Evolutionary conservation across 177 flowering plant genomes (phyloP).

Genomic region (Vitis hybrid): DNA sequence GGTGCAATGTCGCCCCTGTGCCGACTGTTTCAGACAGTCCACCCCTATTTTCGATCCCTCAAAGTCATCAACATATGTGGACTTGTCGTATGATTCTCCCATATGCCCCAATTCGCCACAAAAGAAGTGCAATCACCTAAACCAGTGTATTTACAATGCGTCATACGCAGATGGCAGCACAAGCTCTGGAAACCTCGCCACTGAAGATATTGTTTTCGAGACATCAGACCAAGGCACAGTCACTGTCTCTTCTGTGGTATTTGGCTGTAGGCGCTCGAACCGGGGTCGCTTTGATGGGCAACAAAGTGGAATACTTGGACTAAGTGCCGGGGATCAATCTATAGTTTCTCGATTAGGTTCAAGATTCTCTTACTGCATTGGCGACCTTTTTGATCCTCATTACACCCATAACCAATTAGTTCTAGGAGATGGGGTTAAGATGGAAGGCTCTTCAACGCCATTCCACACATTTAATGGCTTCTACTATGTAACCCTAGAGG

Average conservation of each 20-base stretch:
- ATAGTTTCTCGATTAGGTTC: constrained; percentile 7
- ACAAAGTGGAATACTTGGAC: constrained; percentile 29
- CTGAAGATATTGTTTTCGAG: constrained; percentile 22
- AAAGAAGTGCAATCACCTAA: neutral
- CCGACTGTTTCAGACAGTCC: neutral
- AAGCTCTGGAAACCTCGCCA: constrained; percentile 15
- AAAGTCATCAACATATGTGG: constrained; percentile 23
- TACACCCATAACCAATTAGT: constrained; percentile 15
- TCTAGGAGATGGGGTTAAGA: constrained; percentile 21
- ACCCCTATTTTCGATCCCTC: constrained; percentile 13
- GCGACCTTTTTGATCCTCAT: constrained; percentile 17
- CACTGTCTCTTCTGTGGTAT: constrained; percentile 1
- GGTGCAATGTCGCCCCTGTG: constrained; percentile 21
- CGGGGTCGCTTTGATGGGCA: neutral
- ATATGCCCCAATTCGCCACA: neutral
- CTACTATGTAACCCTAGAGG: constrained; percentile 23
- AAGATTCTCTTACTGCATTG: constrained; percentile 41
- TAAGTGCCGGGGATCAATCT: constrained; percentile 10
- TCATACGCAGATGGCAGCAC: constrained; percentile 11
- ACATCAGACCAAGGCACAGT: constrained; percentile 19
- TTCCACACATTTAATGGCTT: neutral
- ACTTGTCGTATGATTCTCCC: constrained; percentile 12
- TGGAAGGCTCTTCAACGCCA: constrained; percentile 21
- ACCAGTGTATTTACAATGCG: constrained; percentile 14
- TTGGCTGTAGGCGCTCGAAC: constrained; percentile 31